Evolutionary conservation across 257 asterid species (phyloP).

Genomic region (Rubia yunnanensis): DNA sequence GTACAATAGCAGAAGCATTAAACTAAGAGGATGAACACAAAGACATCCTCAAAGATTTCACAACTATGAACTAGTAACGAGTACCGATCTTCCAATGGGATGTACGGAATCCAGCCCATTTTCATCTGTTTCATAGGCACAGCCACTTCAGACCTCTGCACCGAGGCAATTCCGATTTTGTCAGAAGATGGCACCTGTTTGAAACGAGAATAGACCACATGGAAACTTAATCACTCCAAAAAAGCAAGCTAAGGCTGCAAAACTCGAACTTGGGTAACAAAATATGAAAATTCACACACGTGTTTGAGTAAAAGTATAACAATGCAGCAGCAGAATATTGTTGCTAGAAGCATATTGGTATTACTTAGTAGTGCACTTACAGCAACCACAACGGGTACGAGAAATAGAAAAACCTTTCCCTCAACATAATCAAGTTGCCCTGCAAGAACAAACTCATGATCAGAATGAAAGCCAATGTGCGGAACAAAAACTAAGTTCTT

Average conservation of each 20-base stretch:
- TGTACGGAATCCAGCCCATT: constrained; percentile 97
- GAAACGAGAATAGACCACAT: constrained; percentile 8
- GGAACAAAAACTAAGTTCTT: too few species aligned
- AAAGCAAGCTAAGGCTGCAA: neutral
- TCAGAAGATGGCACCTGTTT: constrained; percentile 82
- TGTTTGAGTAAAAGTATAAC: too few species aligned
- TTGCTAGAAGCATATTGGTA: too few species aligned
- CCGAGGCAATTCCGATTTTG: constrained; percentile 88
- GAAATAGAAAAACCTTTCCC: constrained; percentile 45
- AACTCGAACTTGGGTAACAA: too few species aligned
- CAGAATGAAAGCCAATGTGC: neutral
- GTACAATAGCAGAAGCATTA: constrained; percentile 15
- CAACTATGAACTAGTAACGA: constrained; percentile 2
- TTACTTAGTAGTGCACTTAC: constrained; percentile 38
- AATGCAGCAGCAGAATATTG: too few species aligned
- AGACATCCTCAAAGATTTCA: neutral
- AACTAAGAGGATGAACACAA: constrained; percentile 4
- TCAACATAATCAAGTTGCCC: constrained; percentile 50
- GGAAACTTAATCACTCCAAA: neutral
- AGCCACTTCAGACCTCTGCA: constrained; percentile 87
- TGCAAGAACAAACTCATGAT: constrained; percentile 24
- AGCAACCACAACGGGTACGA: constrained; percentile 69
- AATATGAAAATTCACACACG: too few species aligned
- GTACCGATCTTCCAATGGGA: constrained; percentile 74
- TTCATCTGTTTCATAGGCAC: constrained; percentile 96